Base-by-base conservation (phyloP, 2,329 filamentous ascomycete genomes). In the Fusarium xylarioides region DNA sequence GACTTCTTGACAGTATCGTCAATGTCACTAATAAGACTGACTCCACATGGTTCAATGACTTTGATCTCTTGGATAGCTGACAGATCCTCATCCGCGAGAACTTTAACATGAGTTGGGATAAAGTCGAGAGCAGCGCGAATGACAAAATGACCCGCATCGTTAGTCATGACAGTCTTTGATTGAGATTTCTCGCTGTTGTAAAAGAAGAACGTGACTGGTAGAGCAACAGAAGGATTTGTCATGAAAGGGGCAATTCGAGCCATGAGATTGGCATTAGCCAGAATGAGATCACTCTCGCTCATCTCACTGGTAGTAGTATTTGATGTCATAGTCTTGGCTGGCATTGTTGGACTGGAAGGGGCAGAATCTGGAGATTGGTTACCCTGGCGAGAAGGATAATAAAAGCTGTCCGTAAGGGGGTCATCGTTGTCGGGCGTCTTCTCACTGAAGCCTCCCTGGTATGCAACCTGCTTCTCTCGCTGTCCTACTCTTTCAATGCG, bases 1-100 rank as follows among this genome's bases (percentile, higher is more conserved):
- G 96, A 98, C 77, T 95, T 92, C 81, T 99, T 99, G 79, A 99
- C 92, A 0, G 96, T 99, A 81, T 99, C 96, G 79, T 99, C 96
- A 71, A 99, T 96, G 80, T 99, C 96, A 80, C 94, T 98, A 80
- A 99, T 98, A 66, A 99, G 79, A 81, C 95, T 98, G 70, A 99
- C 89, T 44, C 96, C 96, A 28, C 85, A 86, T 0, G 93, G 89
- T 66, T 95, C 92, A 8, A 92, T 95, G 56, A 98, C 85, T 44
- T 90, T 87, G 49, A 99, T 88, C 62, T 93, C 88, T 71, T 96
- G 92, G 4, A 92, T 94, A 0, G 91, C 91, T 21, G 95, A 97
- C 7, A 99, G 86, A 65, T 91, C 89, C 78, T 98, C 95, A 18
- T 92, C 95, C 11, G 94, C 95, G 23, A 99, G 84, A 3, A 99